Base-by-base conservation (phyloP, 2,329 filamentous ascomycete species). In the Ceratocystis smalleyi region DNA sequence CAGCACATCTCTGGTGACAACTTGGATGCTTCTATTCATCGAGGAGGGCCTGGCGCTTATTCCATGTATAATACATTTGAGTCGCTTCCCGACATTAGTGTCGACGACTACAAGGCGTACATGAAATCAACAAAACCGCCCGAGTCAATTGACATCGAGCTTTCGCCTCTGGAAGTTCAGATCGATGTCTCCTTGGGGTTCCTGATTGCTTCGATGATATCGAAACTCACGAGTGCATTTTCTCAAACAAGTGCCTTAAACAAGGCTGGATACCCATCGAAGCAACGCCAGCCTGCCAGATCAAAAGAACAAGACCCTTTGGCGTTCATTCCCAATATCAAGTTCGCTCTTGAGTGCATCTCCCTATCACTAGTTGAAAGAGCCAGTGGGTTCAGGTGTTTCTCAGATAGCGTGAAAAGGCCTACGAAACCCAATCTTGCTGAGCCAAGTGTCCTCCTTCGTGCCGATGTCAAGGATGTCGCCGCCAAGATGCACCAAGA, bases 121-220 rank as follows among this genome's bases (percentile, higher is more conserved):
- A 22, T 67, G 69, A 2, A 61, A 2, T 43, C 64, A 27, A 40
- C 40, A 8, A 59, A 30, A n/a, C 47, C 47, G 43, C 19, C 24
- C 3, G 73, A 77, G 62, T 71, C 73, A 5, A 68, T 83, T 0
- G 81, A 84, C 67, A 70, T 83, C 1, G 70, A 74, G 1, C 66
- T 84, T n/a, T 78, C 79, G 1, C 80, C 82, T 0, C 68, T 83
- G 15, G 76, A 76, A 30, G 67, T 83, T 19, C 75, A 76, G n/a
- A 81, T 82, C 57, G 82, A 84, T 69, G 75, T 79, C 4, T 81
- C 82, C 0, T 76, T 83, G 15, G 81, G 78, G 0, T 82, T 83
- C 65, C 70, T 84, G 1, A 71, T 84, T 3, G 76, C 76, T 5
- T 81, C 77, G 71, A 76, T 83, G 12, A 72, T 79, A 2, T 75